A percentile compares a stretch with the other conserved stretches of the same genome.
Evolutionary conservation across 345 rosid genomes (phyloP).

Genomic region (Hypericum androsaemum): DNA sequence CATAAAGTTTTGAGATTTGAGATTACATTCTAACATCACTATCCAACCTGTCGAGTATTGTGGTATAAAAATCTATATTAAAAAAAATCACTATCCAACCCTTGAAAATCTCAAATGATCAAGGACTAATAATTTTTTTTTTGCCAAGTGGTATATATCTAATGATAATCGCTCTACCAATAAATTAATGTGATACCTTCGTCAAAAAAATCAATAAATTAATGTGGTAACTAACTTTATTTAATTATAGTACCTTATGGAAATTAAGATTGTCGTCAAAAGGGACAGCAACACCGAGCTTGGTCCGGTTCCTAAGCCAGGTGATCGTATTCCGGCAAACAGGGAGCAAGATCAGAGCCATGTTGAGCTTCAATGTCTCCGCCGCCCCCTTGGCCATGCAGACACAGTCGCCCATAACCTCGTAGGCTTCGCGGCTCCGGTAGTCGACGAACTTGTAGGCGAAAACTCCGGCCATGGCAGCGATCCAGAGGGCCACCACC

Average conservation of each 20-base stretch:
- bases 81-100: too few relatives aligned
- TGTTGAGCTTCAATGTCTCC: slow-evolving; percentile 3
- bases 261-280: slow-evolving; percentile 38
- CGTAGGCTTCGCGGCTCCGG: neutral
- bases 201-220: too few relatives aligned
- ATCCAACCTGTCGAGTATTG: too few relatives aligned
- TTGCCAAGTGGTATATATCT: too few relatives aligned
- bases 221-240: too few relatives aligned
- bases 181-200: too few relatives aligned
- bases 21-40: too few relatives aligned
- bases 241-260: slow-evolving; percentile 44
- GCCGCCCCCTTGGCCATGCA: slow-evolving; percentile 4
- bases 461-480: neutral
- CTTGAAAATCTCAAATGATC: too few relatives aligned
- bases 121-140: too few relatives aligned
- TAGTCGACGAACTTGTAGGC: slow-evolving; percentile 1
- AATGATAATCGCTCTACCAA: too few relatives aligned
- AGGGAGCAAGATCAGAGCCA: slow-evolving; percentile 1
- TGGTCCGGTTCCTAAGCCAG: slow-evolving; percentile 10
- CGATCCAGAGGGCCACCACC: slow-evolving; percentile 5
- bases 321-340: slow-evolving; percentile 5
- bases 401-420: neutral
- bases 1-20: too few relatives aligned
- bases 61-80: too few relatives aligned
- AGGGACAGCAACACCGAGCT: neutral